Evolutionary conservation across 2,329 filamentous ascomycete genomes (phyloP), one percentile per base, ranked within the genome.

Genomic region (Dactylonectria estremocensis): DNA sequence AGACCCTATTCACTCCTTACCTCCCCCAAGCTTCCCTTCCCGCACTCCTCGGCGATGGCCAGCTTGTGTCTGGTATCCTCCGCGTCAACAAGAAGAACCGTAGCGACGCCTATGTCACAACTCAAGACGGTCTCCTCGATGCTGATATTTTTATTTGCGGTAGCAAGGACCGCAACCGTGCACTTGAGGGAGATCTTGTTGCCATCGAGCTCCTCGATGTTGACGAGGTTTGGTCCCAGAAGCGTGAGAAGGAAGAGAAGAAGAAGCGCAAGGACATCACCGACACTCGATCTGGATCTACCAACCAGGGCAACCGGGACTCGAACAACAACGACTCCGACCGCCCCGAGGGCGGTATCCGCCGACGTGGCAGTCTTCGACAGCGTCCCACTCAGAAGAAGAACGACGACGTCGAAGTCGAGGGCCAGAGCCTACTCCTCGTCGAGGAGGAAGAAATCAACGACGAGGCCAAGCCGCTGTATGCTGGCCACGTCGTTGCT

Each of bases 71-170:
- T 69, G 96, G 96, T 84, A 95, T 98, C 74, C 92, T 99, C 59
- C 93, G 96, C 68, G 96, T 99, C 72, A 99, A 99, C 89, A 99
- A 98, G 87, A 99, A 99, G 88, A 99, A 99, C 83, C 92, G 96
- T 71, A 98, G 95, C 76, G 96, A 99, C 82, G 96, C 96, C 31
- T 99, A 99, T 77, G 96, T 99, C 62, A 96, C 96, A 11, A 97
- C 95, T 13, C 91, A 93, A 68, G 96, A 99, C 79, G 90, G 90
- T 53, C 84, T 92, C 67, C 88, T 99, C 54, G 96, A 98, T 82
- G 95, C 96, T 49, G 96, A 99, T 80, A 99, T 99, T 78, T 99
- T 99, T 83, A 99, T 99, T 77, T 99, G 96, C 80, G 96, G 96
- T 80, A 98, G 95, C 87, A 99, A 99, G 82, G 96, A 99, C 80